Base-by-base conservation (phyloP, 2,329 filamentous ascomycete genomes). In the Aspergillus costaricaensis region DNA sequence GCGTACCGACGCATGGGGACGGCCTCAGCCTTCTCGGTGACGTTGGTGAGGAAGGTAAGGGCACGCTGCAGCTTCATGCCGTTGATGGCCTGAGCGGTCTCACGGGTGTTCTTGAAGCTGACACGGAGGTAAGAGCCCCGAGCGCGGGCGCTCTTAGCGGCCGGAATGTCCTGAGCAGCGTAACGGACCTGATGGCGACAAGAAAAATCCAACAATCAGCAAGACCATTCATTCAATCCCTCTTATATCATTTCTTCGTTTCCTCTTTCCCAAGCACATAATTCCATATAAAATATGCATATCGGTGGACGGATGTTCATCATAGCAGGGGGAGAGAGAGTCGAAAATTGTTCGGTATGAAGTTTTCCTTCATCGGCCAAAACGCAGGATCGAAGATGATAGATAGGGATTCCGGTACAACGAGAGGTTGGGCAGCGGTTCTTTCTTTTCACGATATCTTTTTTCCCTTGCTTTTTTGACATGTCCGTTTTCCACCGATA, bases 21-120 rank as follows among this genome's bases (percentile, higher is more conserved):
- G 70, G 92, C 94, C 89, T 99, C 95, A 83, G 90, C 91, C 87
- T 99, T 92, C 83, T 90, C 90, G 83, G 91, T 88, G 76, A 99
- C 95, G 83, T 99, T 98, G 86, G 96, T 91, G 79, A 99, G 91
- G 89, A 96, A 99, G 80, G 89, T 88, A 74, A 97, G 84, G 77
- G 95, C 95, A 79, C 95, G 93, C 84, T 92, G 86, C 79, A 98
- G 81, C 87, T 97, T 97, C 92, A 92, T 96, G 84, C 94, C 94
- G 85, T 95, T 98, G 88, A 99, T 96, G 77, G 93, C 93, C 87
- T 98, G 95, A 70, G 96, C 95, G 72, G 94, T 97, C 87, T 99
- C 96, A 79, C 95, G 92, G 81, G 95, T 99, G 90, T 99, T 99
- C 90, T 99, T 99, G 91, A 97, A 99, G 75, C 91, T 96, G 76